Evolutionary conservation across 2,329 filamentous ascomycete genomes (phyloP), one percentile per base, ranked within the genome.

Genomic region (Chaetomium globosum): DNA sequence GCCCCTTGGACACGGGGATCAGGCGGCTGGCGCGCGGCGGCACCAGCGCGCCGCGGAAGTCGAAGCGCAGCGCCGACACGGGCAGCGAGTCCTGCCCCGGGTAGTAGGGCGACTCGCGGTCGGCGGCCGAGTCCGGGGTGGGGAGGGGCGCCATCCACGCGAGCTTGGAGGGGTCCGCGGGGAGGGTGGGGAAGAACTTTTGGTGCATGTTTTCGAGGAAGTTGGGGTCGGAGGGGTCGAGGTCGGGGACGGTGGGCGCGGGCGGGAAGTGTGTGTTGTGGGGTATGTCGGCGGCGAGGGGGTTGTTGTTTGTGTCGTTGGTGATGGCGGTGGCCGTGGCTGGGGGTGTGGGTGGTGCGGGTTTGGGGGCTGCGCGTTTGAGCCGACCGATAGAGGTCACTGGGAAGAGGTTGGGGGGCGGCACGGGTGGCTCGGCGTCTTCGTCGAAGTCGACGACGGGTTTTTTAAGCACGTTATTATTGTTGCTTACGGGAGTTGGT

Each of bases 151-250:
- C 87, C 85, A 98, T 95, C 94, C 94, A 99, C 23, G 92, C 91
- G 4, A 97, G 86, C 61, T 91, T 89, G 65, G 89, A 88, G 0
- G 93, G 93, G 76, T 97, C 92, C 62, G 93, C 87, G 1, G 93
- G 87, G 1, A 97, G 88, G 68, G 88, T 86, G 13, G 95, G 93
- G 78, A 97, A 99, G 83, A 97, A 99, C 77, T 97, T 97, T 26
- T 87, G 80, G 81, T 97, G 93, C 6, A 99, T 86, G 64, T 91
- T 89, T 55, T 86, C 79, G 65, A 98, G 87, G 79, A 98, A 98
- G 73, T 92, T 83, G 0, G 91, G 89, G 65, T 93, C 91, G 46
- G 86, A 82, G 0, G 93, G 93, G 75, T 98, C 92, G 68, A 98
- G 89, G 65, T 92, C 89, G 12, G 90, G 90, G 6, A 83, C 76